Evolutionary conservation across 371 early-diverging fungal genomes (phyloP).

Genomic region (Mucor velutinosus): DNA sequence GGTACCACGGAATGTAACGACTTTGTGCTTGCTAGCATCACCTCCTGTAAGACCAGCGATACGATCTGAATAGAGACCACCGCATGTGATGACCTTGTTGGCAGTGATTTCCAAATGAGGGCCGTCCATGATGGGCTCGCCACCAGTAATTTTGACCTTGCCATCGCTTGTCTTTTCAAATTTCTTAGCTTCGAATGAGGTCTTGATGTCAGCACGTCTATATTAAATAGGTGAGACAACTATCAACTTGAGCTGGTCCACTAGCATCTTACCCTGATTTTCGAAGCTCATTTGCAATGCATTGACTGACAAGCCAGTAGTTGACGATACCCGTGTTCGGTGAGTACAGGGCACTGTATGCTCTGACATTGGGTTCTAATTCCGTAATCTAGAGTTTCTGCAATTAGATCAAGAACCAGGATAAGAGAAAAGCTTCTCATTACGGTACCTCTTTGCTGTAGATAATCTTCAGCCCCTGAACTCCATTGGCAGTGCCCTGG

Average conservation of each 20-base stretch:
- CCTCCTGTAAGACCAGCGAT: constrained; percentile 39
- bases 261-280: constrained; percentile 28
- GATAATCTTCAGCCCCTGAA: constrained; percentile 40
- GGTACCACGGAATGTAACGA: constrained; percentile 43
- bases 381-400: constrained; percentile 24
- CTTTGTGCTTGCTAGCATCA: constrained; percentile 22
- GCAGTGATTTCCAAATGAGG: constrained; percentile 33
- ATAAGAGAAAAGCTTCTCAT: not conserved
- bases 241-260: not conserved
- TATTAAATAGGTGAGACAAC: not conserved
- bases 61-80: constrained; percentile 42
- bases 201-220: constrained; percentile 48
- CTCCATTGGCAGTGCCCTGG: constrained; percentile 45
- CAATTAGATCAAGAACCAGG: not conserved
- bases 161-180: constrained; percentile 28
- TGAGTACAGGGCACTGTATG: constrained; percentile 42
- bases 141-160: constrained; percentile 32
- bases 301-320: constrained; percentile 39
- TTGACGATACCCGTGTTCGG: constrained; percentile 49
- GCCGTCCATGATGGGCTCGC: constrained; percentile 32
- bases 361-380: constrained; percentile 44
- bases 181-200: constrained; percentile 38
- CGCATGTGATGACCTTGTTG: constrained; percentile 44
- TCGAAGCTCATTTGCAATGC: constrained; percentile 32
- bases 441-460: constrained; percentile 31